Conservation (phyloP, 805 yeast species). For the Metschnikowia henanensis region DNA sequence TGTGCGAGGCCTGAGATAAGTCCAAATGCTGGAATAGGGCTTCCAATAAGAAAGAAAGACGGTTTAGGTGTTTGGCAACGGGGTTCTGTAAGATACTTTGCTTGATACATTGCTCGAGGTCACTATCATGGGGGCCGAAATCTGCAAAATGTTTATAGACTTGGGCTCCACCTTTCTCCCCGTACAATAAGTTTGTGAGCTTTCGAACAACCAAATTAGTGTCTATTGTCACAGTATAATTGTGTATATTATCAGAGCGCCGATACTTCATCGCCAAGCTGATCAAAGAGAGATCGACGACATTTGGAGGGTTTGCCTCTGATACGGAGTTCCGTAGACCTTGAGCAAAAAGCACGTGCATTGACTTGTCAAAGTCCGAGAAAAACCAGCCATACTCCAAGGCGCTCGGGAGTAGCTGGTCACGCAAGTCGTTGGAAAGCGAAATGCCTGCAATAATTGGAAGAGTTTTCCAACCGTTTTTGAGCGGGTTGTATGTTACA, state of each 20-base stretch:
- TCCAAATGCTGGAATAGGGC: conserved; percentile 25
- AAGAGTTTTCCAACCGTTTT: conserved; percentile 45
- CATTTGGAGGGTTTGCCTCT: conserved; percentile 20
- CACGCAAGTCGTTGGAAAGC: conserved; percentile 36
- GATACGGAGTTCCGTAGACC: conserved; percentile 27
- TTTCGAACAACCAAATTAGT: conserved; percentile 20
- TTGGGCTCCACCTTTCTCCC: conserved; percentile 13
- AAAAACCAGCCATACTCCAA: conserved; percentile 35
- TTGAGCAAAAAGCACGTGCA: conserved; percentile 28
- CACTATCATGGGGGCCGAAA: conserved; percentile 11
- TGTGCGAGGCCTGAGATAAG: conserved; percentile 15
- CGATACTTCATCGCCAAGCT: conserved; percentile 34
- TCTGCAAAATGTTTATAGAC: conserved; percentile 22
- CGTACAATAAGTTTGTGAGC: conserved; percentile 22
- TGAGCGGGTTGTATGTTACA: conserved; percentile 26
- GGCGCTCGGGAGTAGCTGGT: conserved; percentile 28
- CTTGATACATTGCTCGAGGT: conserved; percentile 13
- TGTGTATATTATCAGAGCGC: conserved; percentile 23
- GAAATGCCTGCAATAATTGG: conserved; percentile 49
- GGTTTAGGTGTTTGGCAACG: conserved; percentile 47
- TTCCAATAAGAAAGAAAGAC: conserved; percentile 47
- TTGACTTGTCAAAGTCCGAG: conserved; percentile 32
- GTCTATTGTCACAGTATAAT: conserved; percentile 22
- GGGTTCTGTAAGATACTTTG: conserved; percentile 34
- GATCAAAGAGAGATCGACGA: conserved; percentile 31